phyloP scores from a whole-genome alignment of 2,329 filamentous ascomycete genomes.

The Colletotrichum sp. region DNA sequence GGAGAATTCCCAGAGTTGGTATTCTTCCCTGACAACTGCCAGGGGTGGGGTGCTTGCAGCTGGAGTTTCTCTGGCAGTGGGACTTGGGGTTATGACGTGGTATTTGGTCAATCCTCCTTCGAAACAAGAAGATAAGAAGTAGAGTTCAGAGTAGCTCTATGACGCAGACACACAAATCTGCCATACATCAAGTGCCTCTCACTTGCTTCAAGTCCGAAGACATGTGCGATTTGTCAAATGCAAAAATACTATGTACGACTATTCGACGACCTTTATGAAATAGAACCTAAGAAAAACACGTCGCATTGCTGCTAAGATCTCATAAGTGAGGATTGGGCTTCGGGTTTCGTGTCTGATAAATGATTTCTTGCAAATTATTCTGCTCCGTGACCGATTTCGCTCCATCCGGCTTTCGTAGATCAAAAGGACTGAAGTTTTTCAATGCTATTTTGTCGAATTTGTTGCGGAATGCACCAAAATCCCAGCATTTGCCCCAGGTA shows the following conservation, averaged over 20 bases:
- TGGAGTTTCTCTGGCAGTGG: background rate
- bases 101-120: background rate
- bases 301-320: background rate
- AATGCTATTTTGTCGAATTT: background rate
- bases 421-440: background rate
- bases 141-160: background rate
- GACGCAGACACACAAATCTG: background rate
- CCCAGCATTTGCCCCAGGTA: slow-evolving; percentile 9
- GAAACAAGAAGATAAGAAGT: background rate
- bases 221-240: background rate
- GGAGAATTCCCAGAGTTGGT: background rate
- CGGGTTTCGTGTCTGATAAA: background rate
- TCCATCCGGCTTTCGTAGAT: background rate
- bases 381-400: background rate
- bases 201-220: background rate
- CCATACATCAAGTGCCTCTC: background rate
- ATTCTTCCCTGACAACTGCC: background rate
- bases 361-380: slow-evolving; percentile 3
- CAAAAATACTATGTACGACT: background rate
- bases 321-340: background rate
- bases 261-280: background rate
- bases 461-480: background rate
- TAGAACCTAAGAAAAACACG: background rate
- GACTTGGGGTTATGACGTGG: background rate
- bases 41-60: background rate